Base-by-base conservation (phyloP, 2,329 filamentous ascomycete species). In the Parascedosporium putredinis region DNA sequence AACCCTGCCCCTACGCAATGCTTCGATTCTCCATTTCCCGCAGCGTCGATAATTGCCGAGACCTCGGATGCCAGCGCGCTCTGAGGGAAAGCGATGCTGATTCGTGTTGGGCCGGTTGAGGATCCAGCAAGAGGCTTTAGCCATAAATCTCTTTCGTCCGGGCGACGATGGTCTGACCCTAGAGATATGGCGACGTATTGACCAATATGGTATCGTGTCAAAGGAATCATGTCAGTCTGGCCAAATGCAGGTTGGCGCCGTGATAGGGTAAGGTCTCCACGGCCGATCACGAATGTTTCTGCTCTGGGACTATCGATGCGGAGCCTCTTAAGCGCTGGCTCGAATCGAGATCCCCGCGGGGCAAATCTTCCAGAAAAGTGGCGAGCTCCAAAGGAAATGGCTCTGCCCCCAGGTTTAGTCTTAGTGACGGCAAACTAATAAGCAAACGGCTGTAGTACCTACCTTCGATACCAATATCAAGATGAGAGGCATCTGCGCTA, bases 301-400 rank as follows among this genome's bases (percentile, higher is more conserved):
- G 27, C 14, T 18, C 12, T 24, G 9, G 36, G 6, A 22, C n/a
- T 16, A 12, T 20, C 24, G 31, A 47, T 31, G n/a, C 40, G 45
- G 14, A 12, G 8, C 38, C 42, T 49, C 34, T 52, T 52, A 4
- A 18, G 20, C 5, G 47, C 34, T 2, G 23, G 47, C 16, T 47
- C 25, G 29, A 14, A 24, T 6, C 22, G 2, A 4, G 54, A 49
- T 52, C 57, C 55, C 43, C 42, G 23, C 51, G 55, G 24, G 58
- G 55, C 14, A 66, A 31, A 22, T 33, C 40, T 2, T 55, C 45
- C 8, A 65, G 45, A 38, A 50, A 51, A 9, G 60, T 52, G 16
- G 60, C 49, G 9, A 65, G 47, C 6, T 40, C 46, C 1, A 47
- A 44, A 7, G 62, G 60, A 2, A 65, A 48, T 16, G 50, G 38